Conservation (phyloP, 352 stramenopile genomes). For the Phytophthora pisi region DNA sequence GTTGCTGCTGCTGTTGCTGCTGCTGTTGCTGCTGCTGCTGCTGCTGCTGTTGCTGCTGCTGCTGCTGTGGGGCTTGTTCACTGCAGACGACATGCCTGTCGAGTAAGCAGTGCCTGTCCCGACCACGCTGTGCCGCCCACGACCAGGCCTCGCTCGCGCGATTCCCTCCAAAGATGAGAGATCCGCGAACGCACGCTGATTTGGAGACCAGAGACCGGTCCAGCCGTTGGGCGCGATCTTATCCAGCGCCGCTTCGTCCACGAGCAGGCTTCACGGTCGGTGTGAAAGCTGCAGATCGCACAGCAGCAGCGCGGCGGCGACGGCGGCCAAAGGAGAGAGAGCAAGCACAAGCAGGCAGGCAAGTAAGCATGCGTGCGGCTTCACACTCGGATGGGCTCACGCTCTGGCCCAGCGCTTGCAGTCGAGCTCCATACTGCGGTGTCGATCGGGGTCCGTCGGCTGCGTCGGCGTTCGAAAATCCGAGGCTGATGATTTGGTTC, state of each 20-base stretch:
- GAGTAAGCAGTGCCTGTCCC: too few species aligned
- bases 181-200: conserved; percentile 19
- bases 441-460: background rate
- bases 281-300: background rate
- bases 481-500: conserved; percentile 1
- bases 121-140: too few species aligned
- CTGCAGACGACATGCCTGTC: too few species aligned
- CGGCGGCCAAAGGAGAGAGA: background rate
- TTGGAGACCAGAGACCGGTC: conserved; percentile 18
- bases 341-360: background rate
- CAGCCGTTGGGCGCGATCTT: conserved; percentile 6
- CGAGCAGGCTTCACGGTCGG: background rate
- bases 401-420: background rate
- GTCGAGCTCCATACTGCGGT: background rate
- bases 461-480: background rate
- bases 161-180: conserved; percentile 1
- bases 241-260: conserved; percentile 10
- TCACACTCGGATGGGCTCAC: background rate
- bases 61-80: too few species aligned
- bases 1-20: too few species aligned
- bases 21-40: too few species aligned
- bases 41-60: too few species aligned
- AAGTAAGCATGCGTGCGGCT: background rate
- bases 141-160: too few species aligned
- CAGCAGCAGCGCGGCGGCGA: background rate